Base-by-base conservation (phyloP, 345 rosid genomes). In the Eucalyptus regnans region DNA sequence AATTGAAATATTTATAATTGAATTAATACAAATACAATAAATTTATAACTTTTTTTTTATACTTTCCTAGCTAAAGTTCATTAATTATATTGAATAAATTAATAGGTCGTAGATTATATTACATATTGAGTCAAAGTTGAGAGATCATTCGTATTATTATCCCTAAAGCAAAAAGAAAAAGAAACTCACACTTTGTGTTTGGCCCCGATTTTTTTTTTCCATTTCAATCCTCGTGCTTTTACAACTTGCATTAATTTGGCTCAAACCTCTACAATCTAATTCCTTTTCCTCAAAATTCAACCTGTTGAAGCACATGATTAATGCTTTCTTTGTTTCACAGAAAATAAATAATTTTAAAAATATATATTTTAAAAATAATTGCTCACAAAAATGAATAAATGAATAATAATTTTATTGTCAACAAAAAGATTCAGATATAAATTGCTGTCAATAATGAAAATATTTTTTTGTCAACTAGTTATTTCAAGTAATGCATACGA, bases 21-120 rank as follows among this genome's bases (percentile, higher is more conserved):
- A 17, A 17, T 51, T 51, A 6, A 2, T 17, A 51, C 0, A 17
- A 17, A 17, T 51, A 0, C 0, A 7, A 7, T 0, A 51, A 1
- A 51, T 16, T 51, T 51, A 7, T 51, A 6, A 51, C 7, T 51
- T 51, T 16, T 50, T 50, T 16, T 51, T 16, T 6, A 51, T 16
- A 51, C 4, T 51, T 51, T 51, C 8, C 8, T 51, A 16, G 1
- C 54, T 51, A 51, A 50, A 16, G 8, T 50, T 16, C 54, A 51
- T 16, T 6, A 1, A 51, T 51, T 6, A 6, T 0, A 51, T 3
- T 54, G 12, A 54, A 22, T 4, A 22, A 54, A 20, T 54, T 54
- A 54, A 54, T 54, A 20, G 3, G 1, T 54, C 4, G 25, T 8
- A 22, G 0, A 20, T n/a, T n/a, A n/a, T 54, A 54, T 54, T 54